Evolutionary conservation across 2,329 filamentous ascomycete genomes (phyloP).

Genomic region (Ustulina deusta): DNA sequence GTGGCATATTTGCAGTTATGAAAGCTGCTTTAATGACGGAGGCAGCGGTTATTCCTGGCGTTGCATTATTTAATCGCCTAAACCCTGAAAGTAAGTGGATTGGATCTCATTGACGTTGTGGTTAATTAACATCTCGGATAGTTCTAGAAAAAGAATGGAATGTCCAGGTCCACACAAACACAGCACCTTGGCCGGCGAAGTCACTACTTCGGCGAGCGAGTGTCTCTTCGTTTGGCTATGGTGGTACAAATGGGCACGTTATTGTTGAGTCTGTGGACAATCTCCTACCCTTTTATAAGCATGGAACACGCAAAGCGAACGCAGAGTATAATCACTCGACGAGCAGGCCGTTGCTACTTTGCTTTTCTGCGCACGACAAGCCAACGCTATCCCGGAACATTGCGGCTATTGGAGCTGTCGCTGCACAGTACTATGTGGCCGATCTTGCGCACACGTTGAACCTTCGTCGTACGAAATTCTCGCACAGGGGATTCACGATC

Average conservation of each 20-base stretch:
- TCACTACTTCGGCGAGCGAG: constrained; percentile 36
- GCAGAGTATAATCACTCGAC: constrained; percentile 23
- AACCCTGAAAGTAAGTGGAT: constrained; percentile 43
- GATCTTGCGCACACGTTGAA: constrained; percentile 42
- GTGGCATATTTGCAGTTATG: constrained; percentile 42
- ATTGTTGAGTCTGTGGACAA: constrained; percentile 37
- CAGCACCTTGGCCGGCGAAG: constrained; percentile 37
- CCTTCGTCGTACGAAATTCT: constrained; percentile 34
- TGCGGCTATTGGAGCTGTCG: constrained; percentile 36
- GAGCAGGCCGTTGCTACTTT: constrained; percentile 39
- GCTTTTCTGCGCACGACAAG: constrained; percentile 43
- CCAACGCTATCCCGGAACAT: constrained; percentile 41
- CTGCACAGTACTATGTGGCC: constrained; percentile 35
- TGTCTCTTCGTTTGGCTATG: constrained; percentile 44
- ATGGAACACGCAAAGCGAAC: constrained; percentile 35
- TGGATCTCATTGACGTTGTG: not conserved
- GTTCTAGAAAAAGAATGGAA: constrained; percentile 42
- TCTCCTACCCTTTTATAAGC: constrained; percentile 39
- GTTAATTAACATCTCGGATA: constrained; percentile 1
- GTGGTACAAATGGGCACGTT: constrained; percentile 39
- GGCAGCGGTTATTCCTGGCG: constrained; percentile 36
- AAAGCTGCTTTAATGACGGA: constrained; percentile 42
- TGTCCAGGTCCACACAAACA: constrained; percentile 39
- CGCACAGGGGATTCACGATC: constrained; percentile 33
- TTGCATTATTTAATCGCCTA: constrained; percentile 32